Evolutionary conservation across 2,329 filamentous ascomycete species (phyloP), one percentile per base, ranked within the genome.

Genomic region (Tetracladium maxilliforme): DNA sequence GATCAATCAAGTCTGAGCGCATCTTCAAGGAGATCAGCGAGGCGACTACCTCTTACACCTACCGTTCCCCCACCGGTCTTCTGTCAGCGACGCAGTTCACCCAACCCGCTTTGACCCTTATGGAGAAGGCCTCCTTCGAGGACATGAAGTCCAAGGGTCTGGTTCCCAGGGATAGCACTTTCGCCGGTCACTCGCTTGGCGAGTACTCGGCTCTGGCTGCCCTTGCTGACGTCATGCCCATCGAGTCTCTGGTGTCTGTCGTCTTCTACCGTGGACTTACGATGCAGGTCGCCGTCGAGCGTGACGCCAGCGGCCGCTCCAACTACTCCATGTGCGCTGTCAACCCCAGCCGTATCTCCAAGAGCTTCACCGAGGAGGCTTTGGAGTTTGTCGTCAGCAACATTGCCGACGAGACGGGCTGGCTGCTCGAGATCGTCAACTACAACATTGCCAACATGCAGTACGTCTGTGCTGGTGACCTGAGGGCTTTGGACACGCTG

Each of bases 311-410:
- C 36, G 90, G 90, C 19, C 80, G 90, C 29, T 94, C 86, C 40
- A 95, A 95, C 65, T 98, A 98, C 64, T 86, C 81, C 33, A 98
- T 98, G 90, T 94, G 87, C 52, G 90, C 90, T 29, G 87, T 98
- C 54, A 98, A 98, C 61, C 90, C 90, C 18, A 93, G 84, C 62
- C 77, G 90, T 36, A 94, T 98, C 52, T 92, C 82, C 45, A 93
- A 92, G 69, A 94, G 84, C 2, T 98, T 98, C 68, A 94, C 92
- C 57, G 90, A 98, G 57, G 80, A 90, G 50, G 90, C 90, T 21
- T 66, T 98, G 36, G 86, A 93, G 48, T 98, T 93, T 46, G 84
- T 98, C 19, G 87, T 95, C 14, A 82, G 83, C 64, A 93, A 83
- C 58, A 90, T 98, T 41, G 66, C 86, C 1, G 86, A 94, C 51